These are phyloP conservation scores for Chlorophyllum brunneum DNA, from an alignment of 768 basidiomycete genomes.

Conservation along the genomic window DNA sequence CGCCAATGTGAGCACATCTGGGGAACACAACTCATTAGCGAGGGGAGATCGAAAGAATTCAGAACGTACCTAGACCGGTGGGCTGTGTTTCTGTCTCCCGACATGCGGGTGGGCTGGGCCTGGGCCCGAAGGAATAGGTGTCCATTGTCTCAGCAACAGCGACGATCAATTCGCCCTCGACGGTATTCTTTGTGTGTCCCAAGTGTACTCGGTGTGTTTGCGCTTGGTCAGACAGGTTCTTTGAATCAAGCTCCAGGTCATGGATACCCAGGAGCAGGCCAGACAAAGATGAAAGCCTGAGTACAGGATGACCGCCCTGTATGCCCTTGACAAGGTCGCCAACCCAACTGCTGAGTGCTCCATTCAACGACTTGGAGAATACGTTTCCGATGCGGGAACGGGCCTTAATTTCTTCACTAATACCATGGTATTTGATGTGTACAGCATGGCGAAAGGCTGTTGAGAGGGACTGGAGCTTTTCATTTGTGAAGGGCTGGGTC, in stretches of 20 bases:
- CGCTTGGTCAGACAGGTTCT: constrained; percentile 13
- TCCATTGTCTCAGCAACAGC: constrained; percentile 76
- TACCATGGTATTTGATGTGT: constrained; percentile 45
- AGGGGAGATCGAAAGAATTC: not conserved
- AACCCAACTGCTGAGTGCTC: constrained; percentile 48
- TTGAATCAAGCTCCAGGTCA: constrained; percentile 39
- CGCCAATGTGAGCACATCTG: constrained; percentile 45
- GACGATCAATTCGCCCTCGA: constrained; percentile 66
- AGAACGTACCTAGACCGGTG: constrained; percentile 38
- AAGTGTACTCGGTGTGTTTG: constrained; percentile 6
- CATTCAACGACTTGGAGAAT: constrained; percentile 35
- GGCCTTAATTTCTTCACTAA: constrained; percentile 31
- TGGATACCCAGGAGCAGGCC: constrained; percentile 65
- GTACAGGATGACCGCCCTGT: constrained; percentile 61
- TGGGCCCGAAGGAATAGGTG: constrained; percentile 33
- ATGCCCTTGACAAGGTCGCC: constrained; percentile 50
- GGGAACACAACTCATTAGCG: constrained; percentile 3
- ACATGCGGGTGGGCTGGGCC: constrained; percentile 25
- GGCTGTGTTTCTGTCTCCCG: constrained; percentile 73
- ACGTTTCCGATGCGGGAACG: constrained; percentile 29
- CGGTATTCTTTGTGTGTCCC: constrained; percentile 30
- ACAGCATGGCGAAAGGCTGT: constrained; percentile 59
- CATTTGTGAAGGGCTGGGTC: constrained; percentile 36
- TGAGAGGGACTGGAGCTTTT: constrained; percentile 45
- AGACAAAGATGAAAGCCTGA: constrained; percentile 57